A percentile compares a stretch with the other conserved stretches of the same genome.
Conservation (phyloP, 2,329 filamentous ascomycete genomes). For the Epicoccum nigrum region DNA sequence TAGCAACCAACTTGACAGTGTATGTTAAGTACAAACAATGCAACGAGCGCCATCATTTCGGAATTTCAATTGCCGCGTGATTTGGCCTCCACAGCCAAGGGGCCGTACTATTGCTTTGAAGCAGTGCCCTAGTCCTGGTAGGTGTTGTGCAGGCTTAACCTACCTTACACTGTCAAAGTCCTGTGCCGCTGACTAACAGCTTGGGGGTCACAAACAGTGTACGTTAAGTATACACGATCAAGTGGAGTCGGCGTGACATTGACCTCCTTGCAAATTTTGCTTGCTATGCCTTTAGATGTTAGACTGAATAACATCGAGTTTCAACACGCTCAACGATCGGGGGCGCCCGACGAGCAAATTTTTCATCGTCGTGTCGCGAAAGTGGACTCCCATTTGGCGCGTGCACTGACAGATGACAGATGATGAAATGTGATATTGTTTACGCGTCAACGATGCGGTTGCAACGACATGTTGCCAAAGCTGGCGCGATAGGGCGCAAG, state of each 20-base stretch:
- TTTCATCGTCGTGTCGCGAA: constrained; percentile 17
- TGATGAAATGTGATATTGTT: constrained; percentile 9
- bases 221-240: constrained; percentile 21
- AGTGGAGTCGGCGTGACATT: constrained; percentile 35
- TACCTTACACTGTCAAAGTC: constrained; percentile 7
- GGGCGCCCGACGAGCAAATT: constrained; percentile 20
- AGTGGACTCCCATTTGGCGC: constrained; percentile 1
- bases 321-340: constrained; percentile 21
- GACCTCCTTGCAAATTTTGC: constrained; percentile 27
- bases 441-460: background rate
- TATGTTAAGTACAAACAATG: constrained; percentile 11
- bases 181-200: background rate
- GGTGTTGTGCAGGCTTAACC: constrained; percentile 4
- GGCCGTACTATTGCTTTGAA: constrained; percentile 1
- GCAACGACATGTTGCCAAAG: constrained; percentile 12
- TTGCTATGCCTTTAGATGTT: constrained; percentile 31
- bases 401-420: constrained; percentile 5
- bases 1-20: constrained; percentile 4
- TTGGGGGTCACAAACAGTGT: background rate
- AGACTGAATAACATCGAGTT: constrained; percentile 24
- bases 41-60: constrained; percentile 3
- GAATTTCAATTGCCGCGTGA: constrained; percentile 1
- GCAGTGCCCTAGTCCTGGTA: constrained; percentile 2
- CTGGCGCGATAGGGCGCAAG: constrained; percentile 20
- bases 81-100: constrained; percentile 5